Conservation (phyloP, 2,329 filamentous ascomycete genomes). For the Diaporthe sp. region DNA sequence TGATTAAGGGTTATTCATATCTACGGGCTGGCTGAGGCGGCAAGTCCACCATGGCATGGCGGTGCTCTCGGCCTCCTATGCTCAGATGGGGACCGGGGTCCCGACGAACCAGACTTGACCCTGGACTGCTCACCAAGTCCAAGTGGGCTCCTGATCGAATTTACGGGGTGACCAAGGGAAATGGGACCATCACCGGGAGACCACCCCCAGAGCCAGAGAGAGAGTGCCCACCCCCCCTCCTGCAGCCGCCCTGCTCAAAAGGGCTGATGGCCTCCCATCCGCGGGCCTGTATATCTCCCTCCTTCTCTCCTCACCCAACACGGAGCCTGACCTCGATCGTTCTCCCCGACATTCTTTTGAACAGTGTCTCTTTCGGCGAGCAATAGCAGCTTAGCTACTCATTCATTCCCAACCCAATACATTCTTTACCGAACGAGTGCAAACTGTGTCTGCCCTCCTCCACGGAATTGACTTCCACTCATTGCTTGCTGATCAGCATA, state of each 20-base stretch:
- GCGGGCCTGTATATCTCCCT: conserved; percentile 39
- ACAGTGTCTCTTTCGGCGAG: conserved; percentile 41
- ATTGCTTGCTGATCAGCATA: conserved; percentile 43
- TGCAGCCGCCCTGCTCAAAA: conserved; percentile 39
- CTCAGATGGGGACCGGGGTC: conserved; percentile 24
- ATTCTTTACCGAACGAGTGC: conserved; percentile 48
- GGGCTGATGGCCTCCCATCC: conserved; percentile 38
- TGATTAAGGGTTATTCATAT: conserved; percentile 40
- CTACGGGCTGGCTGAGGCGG: conserved; percentile 38
- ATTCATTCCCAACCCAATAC: conserved; percentile 46
- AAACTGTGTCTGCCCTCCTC: conserved; percentile 49
- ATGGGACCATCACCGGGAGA: conserved; percentile 37
- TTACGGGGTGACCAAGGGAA: conserved; percentile 41
- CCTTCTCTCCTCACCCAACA: conserved; percentile 38
- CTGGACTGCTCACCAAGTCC: conserved; percentile 34
- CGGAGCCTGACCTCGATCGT: conserved; percentile 41
- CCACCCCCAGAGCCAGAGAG: not conserved
- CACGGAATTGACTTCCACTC: conserved; percentile 52
- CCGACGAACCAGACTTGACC: conserved; percentile 34
- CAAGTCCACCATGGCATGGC: conserved; percentile 37
- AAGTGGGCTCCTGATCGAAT: conserved; percentile 40
- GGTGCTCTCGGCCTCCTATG: conserved; percentile 34
- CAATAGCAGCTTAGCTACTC: conserved; percentile 39
- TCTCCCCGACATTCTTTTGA: conserved; percentile 43
- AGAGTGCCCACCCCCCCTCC: conserved; percentile 30